Percentiles rank a stretch among this genome's conserved stretches.
Conservation (phyloP, 169 alveolate species). For the Eimeria necatrix region DNA sequence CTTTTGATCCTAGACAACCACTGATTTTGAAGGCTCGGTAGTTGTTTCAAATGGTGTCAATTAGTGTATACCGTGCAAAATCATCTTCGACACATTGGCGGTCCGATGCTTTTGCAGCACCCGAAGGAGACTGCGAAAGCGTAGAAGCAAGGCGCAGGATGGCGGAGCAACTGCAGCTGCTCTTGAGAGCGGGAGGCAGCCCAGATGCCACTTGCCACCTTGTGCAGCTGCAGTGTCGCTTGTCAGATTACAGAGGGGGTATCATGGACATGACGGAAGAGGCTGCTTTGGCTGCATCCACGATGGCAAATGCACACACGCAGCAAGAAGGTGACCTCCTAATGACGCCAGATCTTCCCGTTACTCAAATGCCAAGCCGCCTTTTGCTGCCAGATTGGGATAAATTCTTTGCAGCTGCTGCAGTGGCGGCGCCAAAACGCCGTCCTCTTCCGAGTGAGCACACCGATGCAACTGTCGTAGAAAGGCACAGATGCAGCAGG, state of each 20-base stretch:
- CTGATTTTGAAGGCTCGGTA: too few species aligned
- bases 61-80: too few species aligned
- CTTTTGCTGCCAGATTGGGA: conserved; percentile 66
- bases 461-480: conserved; percentile 55
- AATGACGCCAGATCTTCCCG: conserved; percentile 48
- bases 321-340: conserved; percentile 9
- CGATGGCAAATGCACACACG: background rate
- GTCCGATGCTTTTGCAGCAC: conserved; percentile 43
- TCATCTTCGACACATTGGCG: too few species aligned
- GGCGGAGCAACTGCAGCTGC: conserved; percentile 44
- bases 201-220: conserved; percentile 34
- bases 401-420: conserved; percentile 42
- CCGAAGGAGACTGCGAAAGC: conserved; percentile 20
- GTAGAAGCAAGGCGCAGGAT: conserved; percentile 17
- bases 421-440: conserved; percentile 11
- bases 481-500: background rate
- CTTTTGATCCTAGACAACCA: background rate
- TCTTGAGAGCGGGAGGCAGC: conserved; percentile 63
- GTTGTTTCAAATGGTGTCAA: too few species aligned
- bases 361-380: conserved; percentile 4
- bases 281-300: conserved; percentile 41
- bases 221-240: conserved; percentile 75
- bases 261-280: conserved; percentile 47
- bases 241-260: conserved; percentile 71
- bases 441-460: conserved; percentile 1